These are phyloP conservation scores for Blastobotrys parvus DNA, from an alignment of 805 yeast species.

Conservation along the genomic window DNA sequence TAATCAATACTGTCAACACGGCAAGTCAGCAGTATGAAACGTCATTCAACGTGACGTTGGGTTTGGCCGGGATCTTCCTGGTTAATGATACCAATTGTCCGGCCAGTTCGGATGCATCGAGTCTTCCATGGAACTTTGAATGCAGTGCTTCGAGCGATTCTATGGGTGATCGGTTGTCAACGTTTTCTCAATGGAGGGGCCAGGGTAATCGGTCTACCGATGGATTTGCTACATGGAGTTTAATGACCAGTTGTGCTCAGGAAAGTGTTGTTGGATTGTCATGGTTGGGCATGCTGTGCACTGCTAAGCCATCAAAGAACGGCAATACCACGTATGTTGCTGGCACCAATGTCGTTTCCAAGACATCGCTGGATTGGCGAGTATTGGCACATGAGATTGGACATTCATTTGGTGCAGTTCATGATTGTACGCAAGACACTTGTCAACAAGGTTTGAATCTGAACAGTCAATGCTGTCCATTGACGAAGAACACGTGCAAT, in stretches of 20 bases:
- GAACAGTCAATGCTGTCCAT: conserved; percentile 30
- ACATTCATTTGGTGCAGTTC: conserved; percentile 34
- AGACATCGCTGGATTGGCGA: conserved; percentile 27
- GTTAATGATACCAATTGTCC: conserved; percentile 24
- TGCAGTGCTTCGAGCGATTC: conserved; percentile 17
- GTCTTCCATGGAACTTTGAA: conserved; percentile 23
- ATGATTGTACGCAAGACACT: conserved; percentile 31
- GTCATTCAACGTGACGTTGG: conserved; percentile 31
- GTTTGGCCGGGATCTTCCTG: conserved; percentile 23
- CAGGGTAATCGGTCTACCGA: conserved; percentile 18
- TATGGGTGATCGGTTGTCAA: conserved; percentile 22
- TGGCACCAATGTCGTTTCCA: conserved; percentile 29
- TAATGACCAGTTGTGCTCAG: conserved; percentile 27
- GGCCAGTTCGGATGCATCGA: conserved; percentile 3
- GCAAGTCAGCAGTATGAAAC: conserved; percentile 29
- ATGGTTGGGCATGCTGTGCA: conserved; percentile 31
- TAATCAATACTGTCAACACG: conserved; percentile 26
- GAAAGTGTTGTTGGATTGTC: conserved; percentile 31
- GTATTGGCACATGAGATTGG: conserved; percentile 34
- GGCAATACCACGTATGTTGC: conserved; percentile 17
- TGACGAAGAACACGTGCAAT: conserved; percentile 21
- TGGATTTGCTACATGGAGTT: conserved; percentile 30
- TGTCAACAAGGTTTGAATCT: conserved; percentile 23
- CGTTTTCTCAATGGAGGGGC: conserved; percentile 28
- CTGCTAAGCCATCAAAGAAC: conserved; percentile 11